Base-by-base conservation (phyloP, 139 green algal species). In the Tetratostichococcus sp. region DNA sequence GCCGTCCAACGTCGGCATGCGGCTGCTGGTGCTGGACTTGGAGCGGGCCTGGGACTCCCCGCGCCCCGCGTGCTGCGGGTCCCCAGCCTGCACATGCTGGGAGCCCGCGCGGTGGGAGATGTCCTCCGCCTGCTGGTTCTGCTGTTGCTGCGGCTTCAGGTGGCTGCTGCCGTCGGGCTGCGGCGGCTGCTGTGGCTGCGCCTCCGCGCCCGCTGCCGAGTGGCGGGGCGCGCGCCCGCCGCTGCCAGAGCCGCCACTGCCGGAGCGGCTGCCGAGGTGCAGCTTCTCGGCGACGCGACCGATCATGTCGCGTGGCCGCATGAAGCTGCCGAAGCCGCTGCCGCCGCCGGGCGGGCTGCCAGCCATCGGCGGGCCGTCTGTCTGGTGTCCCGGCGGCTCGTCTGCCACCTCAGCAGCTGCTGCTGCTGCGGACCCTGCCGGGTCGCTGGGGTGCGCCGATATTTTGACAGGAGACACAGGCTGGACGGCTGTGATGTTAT, bases 251-350 rank as follows among this genome's bases (percentile, higher is more conserved):
- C 66, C 66, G 26, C 65, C 65, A 28, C 66, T 11, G 66, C 66
- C 31, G 4, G 31, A 35, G 66, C 66, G 31, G 76, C 59, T 65
- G 70, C 72, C 11, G 39, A 77, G 70, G 35, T 77, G 76, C 65
- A 81, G 65, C 31, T 57, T 59, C 6, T 69, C 76, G 42, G 50
- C 65, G 23, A 79, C 43, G 11, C 50, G 50, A 2, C 50, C 50
- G 26, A 62, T 62, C 17, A 62, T 17, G 19, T 25, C 4, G 50
- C 50, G 50, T n/a, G 50, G 26, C 50, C 50, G 22, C 19, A 62
- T 25, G 50, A 28, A 62, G 14, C 17, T 26, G 50, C 50, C 19
- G 19, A 26, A 62, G 19, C 50, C 50, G 26, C 2, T 26, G 50
- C 39, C 39, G n/a, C n/a, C n/a, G n/a, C n/a, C n/a, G n/a, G n/a